Base-by-base conservation (phyloP, 495 filamentous ascomycete species). In the Jackrogersella multiformis region DNA sequence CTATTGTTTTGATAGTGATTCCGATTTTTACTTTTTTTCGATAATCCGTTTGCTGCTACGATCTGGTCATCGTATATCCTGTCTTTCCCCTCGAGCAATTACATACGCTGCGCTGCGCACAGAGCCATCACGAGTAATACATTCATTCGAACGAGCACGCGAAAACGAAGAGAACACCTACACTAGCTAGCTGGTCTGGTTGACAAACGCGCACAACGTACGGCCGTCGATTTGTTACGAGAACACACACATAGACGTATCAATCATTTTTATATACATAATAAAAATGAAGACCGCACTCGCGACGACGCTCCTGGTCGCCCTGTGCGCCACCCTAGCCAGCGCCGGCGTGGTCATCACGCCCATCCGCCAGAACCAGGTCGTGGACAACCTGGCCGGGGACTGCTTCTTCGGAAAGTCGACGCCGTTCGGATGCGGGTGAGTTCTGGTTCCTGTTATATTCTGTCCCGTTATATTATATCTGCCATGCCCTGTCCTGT, bases 321-420 rank as follows among this genome's bases (percentile, higher is more conserved):
- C 74, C 24, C 72, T 81, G 18, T 78, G 75, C 77, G 66, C 74
- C 54, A 75, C 80, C n/a, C 73, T 82, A 60, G 81, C 58, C 72
- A 78, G 71, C 51, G 81, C 80, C 51, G 80, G 79, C 49, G 72
- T 84, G 18, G 78, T 84, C 51, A 77, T 79, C 68, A 80, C 78
- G 12, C 80, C 80, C 42, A 78, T 84, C 73, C 60, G 28, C 36
- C 61, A 57, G 18, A 73, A 82, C 39, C 80, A 82, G 74, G 72
- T 84, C 57, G 77, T 84, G 9, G 61, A 72, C 39, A 79, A 73
- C 59, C 51, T 66, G 5, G 15, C 55, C 16, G 80, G 74, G 20
- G 81, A 84, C 64, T 84, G 81, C 66, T 81, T 77, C 73, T 81
- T 81, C 64, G 81, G 81, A 46, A 74, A 81, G n/a, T 74, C 75